Evolutionary conservation across 2,329 filamentous ascomycete species (phyloP), one percentile per base, ranked within the genome.

Genomic region (Pseudogymnoascus sp.): DNA sequence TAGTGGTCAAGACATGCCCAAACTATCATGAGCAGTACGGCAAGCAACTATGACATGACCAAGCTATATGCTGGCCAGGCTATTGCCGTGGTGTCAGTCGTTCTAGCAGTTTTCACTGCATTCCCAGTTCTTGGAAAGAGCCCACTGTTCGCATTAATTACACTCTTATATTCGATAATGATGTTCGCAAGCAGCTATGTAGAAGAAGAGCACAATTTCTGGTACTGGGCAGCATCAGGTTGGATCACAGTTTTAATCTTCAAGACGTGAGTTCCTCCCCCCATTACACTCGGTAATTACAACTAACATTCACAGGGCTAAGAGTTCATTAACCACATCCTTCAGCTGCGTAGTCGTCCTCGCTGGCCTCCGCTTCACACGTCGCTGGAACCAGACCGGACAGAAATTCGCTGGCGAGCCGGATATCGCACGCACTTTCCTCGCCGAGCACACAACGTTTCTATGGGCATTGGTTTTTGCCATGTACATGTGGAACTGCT

Each of bases 161-260:
- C 83, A 0, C 60, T 87, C 0, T 75, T 83, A 0, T 96, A 98
- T 72, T 86, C 88, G 1, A 75, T 85, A 39, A 96, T 97, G 86
- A 98, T 98, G 93, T 98, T 98, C 77, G 93, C 93, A 8, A 96
- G 91, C 74, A 98, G 93, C 72, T 99, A 95, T 74, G 92, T 99
- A 1, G 95, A 99, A 76, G 95, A 99, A 77, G 95, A 99, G 75
- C 95, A 99, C 61, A 92, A 98, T 69, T 97, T 96, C 74, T 99
- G 95, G 95, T 98, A 99, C 77, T 98, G 93, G 92, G 77, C 85
- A 1, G 84, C 88, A 0, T 87, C 89, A 0, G 83, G 85, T 6
- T 96, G 90, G 90, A 73, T 89, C 34, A 76, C 79, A 1, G 78
- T 81, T 31, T 76, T 88, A 11, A 80, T 79, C 34, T 68, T 83